These are phyloP conservation scores for Jamesozyma gamospora DNA, from an alignment of 805 yeast genomes.

Conservation along the genomic window DNA sequence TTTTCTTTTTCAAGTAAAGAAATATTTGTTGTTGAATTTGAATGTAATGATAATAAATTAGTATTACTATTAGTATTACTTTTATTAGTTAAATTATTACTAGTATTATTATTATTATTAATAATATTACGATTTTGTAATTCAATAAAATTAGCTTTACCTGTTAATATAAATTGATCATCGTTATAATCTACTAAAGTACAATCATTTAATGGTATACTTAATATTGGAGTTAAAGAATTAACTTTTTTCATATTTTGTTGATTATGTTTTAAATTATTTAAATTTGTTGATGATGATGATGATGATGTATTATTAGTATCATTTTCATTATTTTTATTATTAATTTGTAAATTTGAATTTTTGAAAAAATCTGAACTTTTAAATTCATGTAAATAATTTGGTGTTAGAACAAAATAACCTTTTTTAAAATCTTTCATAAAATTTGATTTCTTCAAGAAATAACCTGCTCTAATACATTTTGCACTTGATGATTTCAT, in stretches of 20 bases:
- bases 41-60: background rate
- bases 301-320: slow-evolving; percentile 1
- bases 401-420: slow-evolving; percentile 59
- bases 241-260: slow-evolving; percentile 2
- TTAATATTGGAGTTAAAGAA: slow-evolving; percentile 33
- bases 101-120: too few species aligned
- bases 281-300: too few species aligned
- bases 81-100: too few species aligned
- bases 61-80: background rate
- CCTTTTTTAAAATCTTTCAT: slow-evolving; percentile 54
- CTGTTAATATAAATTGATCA: slow-evolving; percentile 32
- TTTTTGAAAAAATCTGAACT: slow-evolving; percentile 26
- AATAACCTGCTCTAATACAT: slow-evolving; percentile 48
- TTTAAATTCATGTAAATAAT: slow-evolving; percentile 58
- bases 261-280: too few species aligned
- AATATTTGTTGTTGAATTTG: background rate
- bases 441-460: slow-evolving; percentile 53
- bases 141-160: slow-evolving; percentile 24
- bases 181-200: slow-evolving; percentile 27
- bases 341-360: background rate
- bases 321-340: background rate
- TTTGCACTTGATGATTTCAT: slow-evolving; percentile 42
- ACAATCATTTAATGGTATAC: slow-evolving; percentile 33
- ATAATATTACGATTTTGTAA: slow-evolving; percentile 1
- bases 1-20: slow-evolving; percentile 2